A percentile compares a stretch with the other conserved stretches of the same genome.
Evolutionary conservation across 192 early-diverging fungal species (phyloP).

Genomic region (Polychytrium aggregatum): DNA sequence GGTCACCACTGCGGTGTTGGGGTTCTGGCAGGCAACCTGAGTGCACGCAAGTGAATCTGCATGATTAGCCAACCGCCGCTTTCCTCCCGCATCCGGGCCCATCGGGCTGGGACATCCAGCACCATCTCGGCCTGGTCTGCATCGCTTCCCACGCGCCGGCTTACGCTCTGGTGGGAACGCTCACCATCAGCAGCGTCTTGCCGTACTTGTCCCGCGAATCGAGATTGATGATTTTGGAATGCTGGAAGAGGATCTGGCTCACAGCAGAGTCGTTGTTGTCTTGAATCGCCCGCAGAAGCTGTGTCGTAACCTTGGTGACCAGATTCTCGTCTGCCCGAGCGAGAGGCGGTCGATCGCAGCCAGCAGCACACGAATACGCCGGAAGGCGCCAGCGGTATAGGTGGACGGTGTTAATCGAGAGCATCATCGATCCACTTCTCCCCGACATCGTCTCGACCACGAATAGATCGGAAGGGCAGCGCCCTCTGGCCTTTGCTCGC

Average conservation of each 20-base stretch:
- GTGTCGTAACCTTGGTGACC: constrained; percentile 14
- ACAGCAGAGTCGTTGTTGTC: constrained; percentile 22
- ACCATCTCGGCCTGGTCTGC: background rate
- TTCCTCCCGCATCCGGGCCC: background rate
- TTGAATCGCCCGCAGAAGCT: constrained; percentile 24
- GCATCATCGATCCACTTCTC: no score
- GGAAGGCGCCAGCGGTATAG: no score
- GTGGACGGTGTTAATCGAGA: no score
- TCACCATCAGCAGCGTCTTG: constrained; percentile 35
- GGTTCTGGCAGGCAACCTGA: constrained; percentile 29
- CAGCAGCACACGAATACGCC: no score
- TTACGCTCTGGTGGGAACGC: background rate
- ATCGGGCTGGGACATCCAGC: background rate
- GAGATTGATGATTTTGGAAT: constrained; percentile 22
- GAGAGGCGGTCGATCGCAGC: background rate
- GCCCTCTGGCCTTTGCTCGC: no score
- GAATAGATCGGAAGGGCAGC: no score
- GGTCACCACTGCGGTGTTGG: constrained; percentile 15
- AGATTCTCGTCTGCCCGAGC: constrained; percentile 22
- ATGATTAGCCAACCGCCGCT: background rate
- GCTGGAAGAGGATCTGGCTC: constrained; percentile 11
- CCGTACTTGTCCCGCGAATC: constrained; percentile 34
- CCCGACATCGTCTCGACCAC: no score
- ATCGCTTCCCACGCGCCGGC: background rate
- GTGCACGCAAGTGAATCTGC: background rate